Conservation (phyloP, 257 asterid species). For the Solanum sparsipilum region DNA sequence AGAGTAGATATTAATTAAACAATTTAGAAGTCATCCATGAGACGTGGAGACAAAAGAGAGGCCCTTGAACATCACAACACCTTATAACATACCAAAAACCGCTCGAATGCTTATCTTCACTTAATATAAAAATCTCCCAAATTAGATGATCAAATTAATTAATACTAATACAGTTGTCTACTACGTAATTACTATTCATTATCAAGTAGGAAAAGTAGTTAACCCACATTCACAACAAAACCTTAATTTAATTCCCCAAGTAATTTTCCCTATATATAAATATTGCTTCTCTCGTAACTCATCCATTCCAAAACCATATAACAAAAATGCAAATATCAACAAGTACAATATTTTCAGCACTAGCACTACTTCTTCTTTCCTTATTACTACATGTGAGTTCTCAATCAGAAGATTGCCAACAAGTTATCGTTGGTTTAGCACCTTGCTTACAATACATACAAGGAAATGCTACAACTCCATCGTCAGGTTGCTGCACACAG, state of each 20-base stretch:
- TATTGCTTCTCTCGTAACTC: background rate
- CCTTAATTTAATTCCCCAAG: background rate
- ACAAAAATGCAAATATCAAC: background rate
- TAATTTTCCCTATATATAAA: conserved; percentile 10
- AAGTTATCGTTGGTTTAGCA: conserved; percentile 25
- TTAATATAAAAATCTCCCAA: background rate
- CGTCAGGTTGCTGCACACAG: conserved; percentile 45
- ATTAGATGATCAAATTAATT: background rate
- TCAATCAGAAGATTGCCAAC: conserved; percentile 34
- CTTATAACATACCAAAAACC: background rate
- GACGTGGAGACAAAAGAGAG: background rate
- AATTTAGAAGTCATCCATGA: background rate
- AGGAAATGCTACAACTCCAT: conserved; percentile 39
- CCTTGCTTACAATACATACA: conserved; percentile 44
- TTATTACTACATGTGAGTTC: conserved; percentile 1
- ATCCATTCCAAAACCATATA: background rate
- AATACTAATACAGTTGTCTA: background rate
- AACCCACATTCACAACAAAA: conserved; percentile 7
- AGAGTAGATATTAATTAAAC: background rate
- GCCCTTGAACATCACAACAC: background rate
- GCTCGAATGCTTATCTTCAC: background rate
- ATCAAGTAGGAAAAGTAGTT: conserved; percentile 24
- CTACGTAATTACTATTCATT: background rate
- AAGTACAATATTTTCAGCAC: background rate
- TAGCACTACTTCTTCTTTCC: conserved; percentile 6